These are phyloP conservation scores for Candida sp. DNA, from an alignment of 1,139 yeast species.

Conservation along the genomic window DNA sequence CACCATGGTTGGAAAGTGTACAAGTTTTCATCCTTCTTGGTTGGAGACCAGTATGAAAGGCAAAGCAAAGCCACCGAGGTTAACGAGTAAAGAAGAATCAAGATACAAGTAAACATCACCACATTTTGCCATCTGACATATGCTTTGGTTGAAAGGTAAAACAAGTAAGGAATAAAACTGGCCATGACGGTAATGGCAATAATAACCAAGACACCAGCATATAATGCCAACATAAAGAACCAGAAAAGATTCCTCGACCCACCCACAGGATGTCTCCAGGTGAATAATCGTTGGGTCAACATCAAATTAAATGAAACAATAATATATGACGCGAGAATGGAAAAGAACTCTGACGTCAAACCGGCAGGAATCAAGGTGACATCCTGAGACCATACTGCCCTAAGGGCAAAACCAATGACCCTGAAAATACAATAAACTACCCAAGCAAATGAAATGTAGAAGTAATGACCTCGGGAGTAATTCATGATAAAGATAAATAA, in stretches of 20 bases:
- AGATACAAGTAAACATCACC: conserved; percentile 53
- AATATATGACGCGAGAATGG: conserved; percentile 54
- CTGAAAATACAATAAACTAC: conserved; percentile 51
- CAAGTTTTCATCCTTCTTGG: conserved; percentile 49
- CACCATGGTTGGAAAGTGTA: conserved; percentile 76
- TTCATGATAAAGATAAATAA: conserved; percentile 49
- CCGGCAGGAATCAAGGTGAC: conserved; percentile 47
- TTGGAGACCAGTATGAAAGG: conserved; percentile 54
- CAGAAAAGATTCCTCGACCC: conserved; percentile 59
- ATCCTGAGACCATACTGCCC: conserved; percentile 58
- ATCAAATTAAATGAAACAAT: conserved; percentile 59
- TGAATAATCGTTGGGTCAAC: conserved; percentile 73
- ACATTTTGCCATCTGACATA: conserved; percentile 54
- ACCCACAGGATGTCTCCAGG: conserved; percentile 81
- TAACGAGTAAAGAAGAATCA: conserved; percentile 57
- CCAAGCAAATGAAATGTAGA: conserved; percentile 56
- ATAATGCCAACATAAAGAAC: conserved; percentile 48
- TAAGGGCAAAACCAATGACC: conserved; percentile 56
- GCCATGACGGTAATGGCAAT: conserved; percentile 69
- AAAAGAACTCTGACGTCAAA: conserved; percentile 57
- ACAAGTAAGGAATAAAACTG: conserved; percentile 60
- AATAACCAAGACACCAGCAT: conserved; percentile 54
- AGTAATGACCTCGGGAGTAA: conserved; percentile 58
- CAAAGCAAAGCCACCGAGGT: conserved; percentile 49
- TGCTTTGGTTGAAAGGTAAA: conserved; percentile 45